These are phyloP conservation scores for Phalaenopsis aphrodite DNA, from an alignment of 106 monocot species.

Conservation along the genomic window DNA sequence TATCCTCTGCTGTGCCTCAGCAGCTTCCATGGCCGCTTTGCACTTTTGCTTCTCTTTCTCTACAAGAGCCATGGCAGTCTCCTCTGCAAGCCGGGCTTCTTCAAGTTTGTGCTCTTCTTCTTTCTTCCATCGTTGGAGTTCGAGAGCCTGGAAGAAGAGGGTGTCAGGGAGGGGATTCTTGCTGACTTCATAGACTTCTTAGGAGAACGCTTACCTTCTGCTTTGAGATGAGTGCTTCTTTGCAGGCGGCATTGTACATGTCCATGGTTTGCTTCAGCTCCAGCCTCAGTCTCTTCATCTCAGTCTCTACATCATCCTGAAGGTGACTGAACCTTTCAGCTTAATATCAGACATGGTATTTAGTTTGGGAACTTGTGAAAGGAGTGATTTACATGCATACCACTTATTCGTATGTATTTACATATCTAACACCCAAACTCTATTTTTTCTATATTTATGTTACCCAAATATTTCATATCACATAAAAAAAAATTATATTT, in stretches of 20 bases:
- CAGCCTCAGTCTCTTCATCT: slow-evolving; percentile 34
- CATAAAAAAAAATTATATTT: too few relatives aligned
- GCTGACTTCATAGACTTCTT: neutral
- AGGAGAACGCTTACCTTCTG: slow-evolving; percentile 18
- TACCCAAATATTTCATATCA: too few relatives aligned
- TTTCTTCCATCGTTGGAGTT: slow-evolving; percentile 23
- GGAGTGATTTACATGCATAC: too few relatives aligned
- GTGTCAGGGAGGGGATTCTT: neutral
- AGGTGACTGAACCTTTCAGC: neutral
- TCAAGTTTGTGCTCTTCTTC: slow-evolving; percentile 27
- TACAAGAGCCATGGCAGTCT: slow-evolving; percentile 9
- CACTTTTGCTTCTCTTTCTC: slow-evolving; percentile 21
- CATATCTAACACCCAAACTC: too few relatives aligned
- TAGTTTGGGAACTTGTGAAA: neutral
- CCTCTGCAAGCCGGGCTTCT: slow-evolving; percentile 17
- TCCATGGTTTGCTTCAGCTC: slow-evolving; percentile 50
- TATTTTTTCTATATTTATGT: too few relatives aligned
- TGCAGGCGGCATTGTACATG: slow-evolving; percentile 48
- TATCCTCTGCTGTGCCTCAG: slow-evolving; percentile 19
- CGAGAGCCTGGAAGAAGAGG: slow-evolving; percentile 5
- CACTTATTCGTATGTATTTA: too few relatives aligned
- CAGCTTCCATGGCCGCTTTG: slow-evolving; percentile 18
- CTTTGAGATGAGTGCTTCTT: slow-evolving; percentile 38
- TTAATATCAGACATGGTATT: neutral
- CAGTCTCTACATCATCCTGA: slow-evolving; percentile 40